Base-by-base conservation (phyloP, 2,329 filamentous ascomycete species). In the Myriosclerotinia curreyana region DNA sequence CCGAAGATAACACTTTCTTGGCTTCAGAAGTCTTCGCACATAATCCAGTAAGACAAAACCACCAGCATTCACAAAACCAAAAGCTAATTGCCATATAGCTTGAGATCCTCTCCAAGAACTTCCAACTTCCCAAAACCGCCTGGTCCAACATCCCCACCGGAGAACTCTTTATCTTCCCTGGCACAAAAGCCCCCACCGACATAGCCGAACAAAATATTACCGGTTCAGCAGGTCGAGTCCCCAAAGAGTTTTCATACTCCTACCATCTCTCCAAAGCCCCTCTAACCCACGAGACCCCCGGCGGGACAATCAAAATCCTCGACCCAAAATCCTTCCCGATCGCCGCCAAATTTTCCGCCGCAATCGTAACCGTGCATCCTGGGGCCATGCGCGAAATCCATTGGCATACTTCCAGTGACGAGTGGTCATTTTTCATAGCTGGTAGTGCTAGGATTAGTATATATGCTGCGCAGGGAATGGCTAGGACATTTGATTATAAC, bases 321-420 rank as follows among this genome's bases (percentile, higher is more conserved):
- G 90, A 93, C 74, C 89, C 88, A n/a, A 82, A 79, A 38, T 91
- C 89, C 75, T 93, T 94, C 73, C 85, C 86, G 38, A 82, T 92
- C 66, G 90, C 89, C 53, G 86, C 84, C 75, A 89, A 86, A 0
- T 83, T 92, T 25, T 88, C 89, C 0, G 89, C 89, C 0, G 90
- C 88, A 0, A 83, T 92, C 71, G 82, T 90, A 22, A 83, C 83
- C 46, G 89, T 93, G 66, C 79, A 88, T 68, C 89, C 89, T 3
- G 71, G 71, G 2, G 71, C 70, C 7, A 62, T 73, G 44, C 66
- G 71, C 15, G 71, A 72, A 53, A 91, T 62, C 7, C 90, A 93
- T 78, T 93, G 90, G 90, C 90, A 93, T 72, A 88, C 89, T 0
- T 86, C 85, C 52, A 88, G 88, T 15, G 90, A 92, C 71, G 89